Percentiles rank a stretch among this genome's conserved stretches.
Conservation (phyloP, 2,329 filamentous ascomycete genomes). For the Curvularia spicifera region DNA sequence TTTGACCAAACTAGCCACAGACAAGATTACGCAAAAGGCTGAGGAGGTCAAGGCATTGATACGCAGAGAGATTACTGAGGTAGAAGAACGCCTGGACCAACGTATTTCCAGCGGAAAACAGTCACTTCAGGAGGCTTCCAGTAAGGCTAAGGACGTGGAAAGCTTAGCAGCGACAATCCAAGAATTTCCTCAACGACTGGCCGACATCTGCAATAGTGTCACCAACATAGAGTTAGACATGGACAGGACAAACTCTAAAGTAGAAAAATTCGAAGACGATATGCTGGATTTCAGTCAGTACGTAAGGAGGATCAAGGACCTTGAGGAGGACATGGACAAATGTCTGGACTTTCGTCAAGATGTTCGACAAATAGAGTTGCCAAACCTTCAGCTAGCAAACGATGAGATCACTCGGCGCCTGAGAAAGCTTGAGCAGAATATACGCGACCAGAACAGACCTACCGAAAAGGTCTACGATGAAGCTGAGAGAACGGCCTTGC, state of each 20-base stretch:
- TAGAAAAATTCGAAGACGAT: background rate
- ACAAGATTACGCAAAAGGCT: background rate
- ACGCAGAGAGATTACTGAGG: background rate
- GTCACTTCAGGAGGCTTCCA: background rate
- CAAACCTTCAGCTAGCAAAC: background rate
- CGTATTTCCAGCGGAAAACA: background rate
- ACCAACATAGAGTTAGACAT: background rate
- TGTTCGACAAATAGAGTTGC: background rate
- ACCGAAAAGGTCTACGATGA: background rate
- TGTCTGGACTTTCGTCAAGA: background rate
- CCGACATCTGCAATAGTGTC: constrained; percentile 2
- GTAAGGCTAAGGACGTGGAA: background rate
- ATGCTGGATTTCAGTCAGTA: background rate
- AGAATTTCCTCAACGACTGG: constrained; percentile 4
- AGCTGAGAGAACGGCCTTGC: background rate
- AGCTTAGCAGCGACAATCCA: constrained; percentile 1
- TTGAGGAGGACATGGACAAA: background rate
- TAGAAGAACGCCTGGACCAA: background rate
- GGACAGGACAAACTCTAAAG: background rate
- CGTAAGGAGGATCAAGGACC: background rate
- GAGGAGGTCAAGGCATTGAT: background rate
- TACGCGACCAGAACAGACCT: background rate
- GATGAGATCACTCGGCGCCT: background rate
- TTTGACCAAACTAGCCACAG: background rate
- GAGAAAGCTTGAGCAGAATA: background rate